Base-by-base conservation (phyloP, 2,329 filamentous ascomycete species). In the Venturia aucupariae region DNA sequence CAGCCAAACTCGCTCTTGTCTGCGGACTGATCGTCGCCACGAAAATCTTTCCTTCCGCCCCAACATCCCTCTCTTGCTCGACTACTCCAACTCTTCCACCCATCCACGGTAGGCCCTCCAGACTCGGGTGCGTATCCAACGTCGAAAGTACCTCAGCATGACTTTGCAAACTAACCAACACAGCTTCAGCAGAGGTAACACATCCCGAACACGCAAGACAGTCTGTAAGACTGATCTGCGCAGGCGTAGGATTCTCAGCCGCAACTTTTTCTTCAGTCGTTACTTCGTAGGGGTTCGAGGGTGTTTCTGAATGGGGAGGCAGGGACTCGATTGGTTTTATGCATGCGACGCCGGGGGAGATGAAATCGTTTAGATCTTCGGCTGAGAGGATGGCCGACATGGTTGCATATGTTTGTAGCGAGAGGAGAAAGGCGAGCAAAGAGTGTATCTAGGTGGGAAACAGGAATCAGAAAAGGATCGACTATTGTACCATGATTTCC, bases 311-410 rank as follows among this genome's bases (percentile, higher is more conserved):
- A 30, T 78, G 68, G 83, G 81, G 61, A 2, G 94, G 93, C 17
- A 99, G 84, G 2, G 91, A 95, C 76, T 99, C 94, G 74, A 99
- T 84, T 35, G 94, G 94, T 73, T 99, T 97, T 77, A 99, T 97
- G 78, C 94, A 99, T 67, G 94, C 94, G 72, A 99, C 92, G 67
- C 93, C 92, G 17, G 94, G 94, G 65, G 90, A 94, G 74, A 99
- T 99, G 79, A 99, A 99, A 81, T 99, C 94, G 81, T 99, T 99
- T 67, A 99, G 82, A 75, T 97, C 92, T 80, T 99, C 93, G 72
- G 89, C 88, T 65, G 92, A 97, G 71, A 99, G 88, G 72, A 99
- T 99, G 67, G 94, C 94, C 74, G 92, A 96, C 94, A 99, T 99
- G 24, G 15, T 48, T 19, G 22, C 30, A 17, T n/a, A n/a, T n/a